Conservation (phyloP, 208 protist species). For the Trypanosoma cruzi region DNA sequence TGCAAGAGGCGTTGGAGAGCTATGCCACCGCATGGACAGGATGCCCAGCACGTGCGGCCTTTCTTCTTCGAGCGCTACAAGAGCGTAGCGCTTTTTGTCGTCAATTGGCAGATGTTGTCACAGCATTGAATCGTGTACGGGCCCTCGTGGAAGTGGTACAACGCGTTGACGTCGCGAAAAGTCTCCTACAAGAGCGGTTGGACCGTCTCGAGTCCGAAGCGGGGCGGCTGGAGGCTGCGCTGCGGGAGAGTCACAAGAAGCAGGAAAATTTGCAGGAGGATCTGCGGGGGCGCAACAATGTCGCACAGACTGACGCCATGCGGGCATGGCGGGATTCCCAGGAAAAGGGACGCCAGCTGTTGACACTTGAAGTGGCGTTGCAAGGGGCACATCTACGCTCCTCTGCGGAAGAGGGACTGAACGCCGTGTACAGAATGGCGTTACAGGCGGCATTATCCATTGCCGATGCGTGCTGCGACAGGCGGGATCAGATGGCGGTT, state of each 20-base stretch:
- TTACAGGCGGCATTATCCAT: slow-evolving; percentile 13
- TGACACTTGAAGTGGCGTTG: neutral
- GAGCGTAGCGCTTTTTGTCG: slow-evolving; percentile 34
- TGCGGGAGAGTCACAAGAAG: neutral
- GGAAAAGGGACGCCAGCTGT: slow-evolving; percentile 5
- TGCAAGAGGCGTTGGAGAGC: slow-evolving; percentile 36
- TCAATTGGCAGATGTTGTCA: slow-evolving; percentile 25
- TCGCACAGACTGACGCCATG: neutral
- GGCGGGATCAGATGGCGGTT: slow-evolving; percentile 4
- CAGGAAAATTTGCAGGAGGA: neutral
- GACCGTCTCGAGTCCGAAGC: neutral
- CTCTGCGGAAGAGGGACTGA: neutral
- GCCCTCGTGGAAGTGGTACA: slow-evolving; percentile 20
- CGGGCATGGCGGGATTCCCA: slow-evolving; percentile 1
- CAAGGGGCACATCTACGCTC: neutral
- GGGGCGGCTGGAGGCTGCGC: neutral
- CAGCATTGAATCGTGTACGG: slow-evolving; percentile 5
- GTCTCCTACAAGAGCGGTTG: slow-evolving; percentile 3
- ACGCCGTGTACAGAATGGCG: slow-evolving; percentile 2
- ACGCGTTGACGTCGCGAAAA: slow-evolving; percentile 13
- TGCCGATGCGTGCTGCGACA: neutral
- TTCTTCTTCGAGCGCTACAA: slow-evolving; percentile 50
- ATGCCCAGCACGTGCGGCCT: slow-evolving; percentile 40
- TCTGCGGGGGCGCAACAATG: neutral
- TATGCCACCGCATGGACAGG: slow-evolving; percentile 41